Base-by-base conservation (phyloP, 139 green algal species). In the Volvox reticuliferus region DNA sequence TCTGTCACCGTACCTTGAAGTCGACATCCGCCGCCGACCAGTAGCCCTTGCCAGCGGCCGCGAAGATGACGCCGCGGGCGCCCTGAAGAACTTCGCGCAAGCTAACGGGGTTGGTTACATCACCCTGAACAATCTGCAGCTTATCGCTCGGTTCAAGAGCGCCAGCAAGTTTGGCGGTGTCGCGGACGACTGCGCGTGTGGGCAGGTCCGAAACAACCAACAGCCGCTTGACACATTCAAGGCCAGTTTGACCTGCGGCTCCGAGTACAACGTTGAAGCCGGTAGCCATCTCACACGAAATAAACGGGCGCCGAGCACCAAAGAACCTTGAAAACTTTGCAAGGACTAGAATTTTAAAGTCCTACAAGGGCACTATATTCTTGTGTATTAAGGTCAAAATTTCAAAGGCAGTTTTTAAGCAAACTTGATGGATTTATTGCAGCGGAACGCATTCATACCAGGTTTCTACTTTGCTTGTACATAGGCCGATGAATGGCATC, bases 191-290 rank as follows among this genome's bases (percentile, higher is more conserved):
- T 0, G 92, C 90, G n/a, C 91, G 88, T 0, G 92, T 94, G 1
- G 86, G 68, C 14, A 82, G 14, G 19, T 76, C 55, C 19, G 65
- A 91, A 9, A 76, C 73, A 1, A 82, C 88, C 2, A 96, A 28
- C 19, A 97, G 55, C 1, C 91, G 81, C 30, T 94, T 92, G 22
- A 97, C 95, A 69, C 92, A 95, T 37, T 94, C 93, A 12, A 93
- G 79, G 2, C 96, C 96, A 0, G 94, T 96, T 28, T 77, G 62
- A 1, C 96, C 95, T 2, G 91, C 94, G 18, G 96, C 96, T 12
- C 96, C 96, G 1, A 97, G 75, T 2, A 97, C 96, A 0, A 93
- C 94, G 61, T 91, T 93, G 16, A 91, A 86, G 71, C 24, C 67
- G 22, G 67, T 12, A 5, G 67, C 67, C 67, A 75, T 75, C 67